Percentiles rank a stretch among this genome's conserved stretches.
These are phyloP conservation scores for Cryptococcus depauperatus DNA, from an alignment of 1,284 basidiomycete species.

Conservation along the genomic window DNA sequence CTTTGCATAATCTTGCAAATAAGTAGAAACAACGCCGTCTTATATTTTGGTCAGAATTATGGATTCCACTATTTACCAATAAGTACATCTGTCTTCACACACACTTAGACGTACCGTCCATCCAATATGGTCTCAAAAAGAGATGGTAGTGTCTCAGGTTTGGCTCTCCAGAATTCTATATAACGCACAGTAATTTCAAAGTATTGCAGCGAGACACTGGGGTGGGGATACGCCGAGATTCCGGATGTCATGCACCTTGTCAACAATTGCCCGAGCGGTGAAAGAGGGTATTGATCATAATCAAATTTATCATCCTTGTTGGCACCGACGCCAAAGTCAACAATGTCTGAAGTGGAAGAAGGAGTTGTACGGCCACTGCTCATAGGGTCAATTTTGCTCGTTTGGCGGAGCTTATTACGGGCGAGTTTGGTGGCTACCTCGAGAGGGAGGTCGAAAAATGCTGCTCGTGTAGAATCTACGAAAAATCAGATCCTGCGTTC, in stretches of 20 bases:
- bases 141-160: constrained; percentile 75
- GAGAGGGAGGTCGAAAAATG: constrained; percentile 44
- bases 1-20: constrained; percentile 86
- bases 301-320: constrained; percentile 57
- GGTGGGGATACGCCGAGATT: constrained; percentile 75
- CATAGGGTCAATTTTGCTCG: constrained; percentile 24
- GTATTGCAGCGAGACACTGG: constrained; percentile 81
- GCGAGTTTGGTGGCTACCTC: constrained; percentile 38
- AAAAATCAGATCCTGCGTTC: constrained; percentile 5
- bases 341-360: constrained; percentile 12
- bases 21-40: constrained; percentile 83
- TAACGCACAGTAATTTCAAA: constrained; percentile 91
- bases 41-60: constrained; percentile 64
- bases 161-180: constrained; percentile 90
- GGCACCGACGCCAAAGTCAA: constrained; percentile 21
- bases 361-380: constrained; percentile 35
- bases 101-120: constrained; percentile 50
- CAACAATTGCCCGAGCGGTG: constrained; percentile 83
- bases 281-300: constrained; percentile 78
- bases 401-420: constrained; percentile 22
- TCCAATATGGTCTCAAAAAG: constrained; percentile 86
- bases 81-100: background rate
- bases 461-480: constrained; percentile 38
- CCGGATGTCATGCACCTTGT: constrained; percentile 74
- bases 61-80: constrained; percentile 61